Percentiles rank a stretch among this genome's conserved stretches.
These are phyloP conservation scores for Adiantum capillusveneris DNA, from an alignment of 75 land plant genomes.

Conservation along the genomic window DNA sequence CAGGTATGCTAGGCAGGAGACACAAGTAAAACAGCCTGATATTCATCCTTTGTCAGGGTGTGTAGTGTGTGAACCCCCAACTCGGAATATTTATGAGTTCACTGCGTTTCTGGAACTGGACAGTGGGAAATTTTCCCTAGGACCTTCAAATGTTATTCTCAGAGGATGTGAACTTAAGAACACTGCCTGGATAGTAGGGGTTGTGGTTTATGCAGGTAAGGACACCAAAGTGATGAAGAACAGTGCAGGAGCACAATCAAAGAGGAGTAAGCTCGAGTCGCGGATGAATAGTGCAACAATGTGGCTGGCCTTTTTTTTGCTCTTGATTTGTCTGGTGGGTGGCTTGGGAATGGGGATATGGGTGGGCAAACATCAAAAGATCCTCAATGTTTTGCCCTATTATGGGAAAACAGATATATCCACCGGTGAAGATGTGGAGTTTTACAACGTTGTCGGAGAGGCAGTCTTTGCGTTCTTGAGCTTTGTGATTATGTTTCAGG, in stretches of 20 bases:
- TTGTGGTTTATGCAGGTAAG: conserved; percentile 79
- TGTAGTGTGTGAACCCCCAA: conserved; percentile 75
- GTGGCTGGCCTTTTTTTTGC: conserved; percentile 57
- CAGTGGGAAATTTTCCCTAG: conserved; percentile 60
- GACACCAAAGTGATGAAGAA: conserved; percentile 98
- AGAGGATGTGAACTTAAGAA: conserved; percentile 98
- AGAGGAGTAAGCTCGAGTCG: conserved; percentile 73
- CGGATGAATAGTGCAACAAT: conserved; percentile 87
- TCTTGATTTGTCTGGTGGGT: conserved; percentile 58
- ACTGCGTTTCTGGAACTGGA: conserved; percentile 68
- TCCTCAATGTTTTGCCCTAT: conserved; percentile 41
- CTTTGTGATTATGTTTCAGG: conserved; percentile 82
- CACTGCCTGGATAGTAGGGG: conserved; percentile 80
- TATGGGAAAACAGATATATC: conserved; percentile 40
- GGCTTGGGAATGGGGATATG: conserved; percentile 59
- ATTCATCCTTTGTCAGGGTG: conserved; percentile 30
- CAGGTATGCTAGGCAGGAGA: conserved; percentile 91
- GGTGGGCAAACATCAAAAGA: conserved; percentile 44
- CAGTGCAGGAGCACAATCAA: conserved; percentile 90
- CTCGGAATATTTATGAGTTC: conserved; percentile 91
- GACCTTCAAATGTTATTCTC: conserved; percentile 75
- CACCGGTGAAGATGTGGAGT: conserved; percentile 25
- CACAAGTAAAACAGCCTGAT: conserved; percentile 36
- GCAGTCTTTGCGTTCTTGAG: conserved; percentile 63
- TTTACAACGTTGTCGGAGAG: conserved; percentile 62